A percentile compares a stretch with the other conserved stretches of the same genome.
These are phyloP conservation scores for Phytophthora fragariaefolia DNA, from an alignment of 352 stramenopile genomes.

Conservation along the genomic window DNA sequence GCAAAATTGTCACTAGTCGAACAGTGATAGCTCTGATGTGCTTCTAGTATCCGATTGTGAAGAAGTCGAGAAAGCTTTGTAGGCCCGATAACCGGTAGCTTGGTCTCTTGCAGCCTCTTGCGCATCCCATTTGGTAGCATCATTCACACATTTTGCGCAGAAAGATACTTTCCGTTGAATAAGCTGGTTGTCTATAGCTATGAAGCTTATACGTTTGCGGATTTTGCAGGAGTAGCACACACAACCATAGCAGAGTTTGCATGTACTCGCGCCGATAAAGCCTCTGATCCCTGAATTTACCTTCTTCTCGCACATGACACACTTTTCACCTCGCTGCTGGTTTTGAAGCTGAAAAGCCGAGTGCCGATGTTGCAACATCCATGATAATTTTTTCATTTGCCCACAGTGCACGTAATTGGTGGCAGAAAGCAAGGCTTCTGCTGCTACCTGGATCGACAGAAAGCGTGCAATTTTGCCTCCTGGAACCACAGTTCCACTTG, in stretches of 20 bases:
- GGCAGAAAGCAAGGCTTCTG: conserved; percentile 10
- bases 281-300: background rate
- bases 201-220: background rate
- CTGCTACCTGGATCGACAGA: conserved; percentile 10
- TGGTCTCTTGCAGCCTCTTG: background rate
- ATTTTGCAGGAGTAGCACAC: conserved; percentile 1
- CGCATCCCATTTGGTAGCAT: background rate
- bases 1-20: conserved; percentile 1
- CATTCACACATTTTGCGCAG: conserved; percentile 1
- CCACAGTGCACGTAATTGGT: conserved; percentile 23
- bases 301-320: background rate
- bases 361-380: conserved; percentile 3
- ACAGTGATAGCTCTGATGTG: background rate
- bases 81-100: background rate
- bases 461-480: conserved; percentile 5
- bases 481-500: conserved; percentile 5
- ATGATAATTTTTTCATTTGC: conserved; percentile 4
- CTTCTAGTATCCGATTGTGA: conserved; percentile 1
- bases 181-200: background rate
- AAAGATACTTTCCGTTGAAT: background rate
- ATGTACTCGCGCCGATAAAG: background rate
- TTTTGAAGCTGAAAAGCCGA: background rate
- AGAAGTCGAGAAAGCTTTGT: conserved; percentile 3
- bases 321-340: background rate
- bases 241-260: background rate